These are phyloP conservation scores for Elongisporangium undulatum DNA, from an alignment of 352 stramenopile species.

Conservation along the genomic window DNA sequence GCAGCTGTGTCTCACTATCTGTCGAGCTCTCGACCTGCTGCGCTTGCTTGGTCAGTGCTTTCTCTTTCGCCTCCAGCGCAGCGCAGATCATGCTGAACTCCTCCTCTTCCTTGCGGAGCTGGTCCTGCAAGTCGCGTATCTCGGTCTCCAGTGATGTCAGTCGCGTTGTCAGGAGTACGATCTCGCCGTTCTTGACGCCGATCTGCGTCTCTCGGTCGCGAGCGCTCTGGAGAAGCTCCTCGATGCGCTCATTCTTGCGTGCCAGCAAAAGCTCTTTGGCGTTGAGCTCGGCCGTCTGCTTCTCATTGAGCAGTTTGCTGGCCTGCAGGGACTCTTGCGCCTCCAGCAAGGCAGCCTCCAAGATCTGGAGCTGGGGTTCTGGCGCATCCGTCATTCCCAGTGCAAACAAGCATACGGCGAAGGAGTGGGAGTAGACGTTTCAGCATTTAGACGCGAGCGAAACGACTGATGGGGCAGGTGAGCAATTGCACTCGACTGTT, in stretches of 20 bases:
- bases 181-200: conserved; percentile 5
- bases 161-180: conserved; percentile 11
- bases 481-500: no score
- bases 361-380: background rate
- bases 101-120: conserved; percentile 60
- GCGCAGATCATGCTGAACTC: conserved; percentile 62
- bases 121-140: conserved; percentile 31
- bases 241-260: conserved; percentile 56
- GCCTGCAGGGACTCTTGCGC: conserved; percentile 20
- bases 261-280: conserved; percentile 58
- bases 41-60: conserved; percentile 29
- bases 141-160: conserved; percentile 18
- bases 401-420: no score
- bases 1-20: conserved; percentile 30
- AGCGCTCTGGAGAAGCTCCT: conserved; percentile 31
- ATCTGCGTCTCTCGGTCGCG: conserved; percentile 10
- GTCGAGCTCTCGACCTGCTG: conserved; percentile 19
- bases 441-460: no score
- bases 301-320: conserved; percentile 52
- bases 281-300: conserved; percentile 60
- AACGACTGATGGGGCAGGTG: no score
- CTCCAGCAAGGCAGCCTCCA: conserved; percentile 2
- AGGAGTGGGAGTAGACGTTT: no score
- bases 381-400: background rate
- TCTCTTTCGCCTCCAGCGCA: conserved; percentile 44